Evolutionary conservation across 768 basidiomycete genomes (phyloP).

Genomic region (Tricholoma terreum): DNA sequence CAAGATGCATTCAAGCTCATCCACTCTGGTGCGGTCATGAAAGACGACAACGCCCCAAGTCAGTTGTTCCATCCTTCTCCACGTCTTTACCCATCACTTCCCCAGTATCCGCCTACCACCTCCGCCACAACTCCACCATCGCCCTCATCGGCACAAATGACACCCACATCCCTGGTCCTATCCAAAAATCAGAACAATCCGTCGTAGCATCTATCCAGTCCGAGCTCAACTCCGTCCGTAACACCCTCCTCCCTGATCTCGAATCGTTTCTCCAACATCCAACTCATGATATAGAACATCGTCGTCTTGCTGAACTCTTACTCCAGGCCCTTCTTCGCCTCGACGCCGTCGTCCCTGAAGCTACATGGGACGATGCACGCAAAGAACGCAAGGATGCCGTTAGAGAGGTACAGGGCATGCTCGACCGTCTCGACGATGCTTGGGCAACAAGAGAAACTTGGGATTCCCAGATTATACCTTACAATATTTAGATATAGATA

Average conservation of each 20-base stretch:
- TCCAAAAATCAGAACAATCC: conserved; percentile 44
- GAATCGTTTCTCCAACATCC: conserved; percentile 47
- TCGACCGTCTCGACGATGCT: conserved; percentile 75
- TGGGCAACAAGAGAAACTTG: conserved; percentile 41
- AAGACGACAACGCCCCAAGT: conserved; percentile 72
- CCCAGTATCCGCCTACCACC: conserved; percentile 70
- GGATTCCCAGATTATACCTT: background rate
- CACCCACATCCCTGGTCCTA: conserved; percentile 20
- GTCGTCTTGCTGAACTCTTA: conserved; percentile 76
- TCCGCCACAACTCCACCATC: conserved; percentile 67
- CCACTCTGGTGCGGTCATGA: conserved; percentile 87
- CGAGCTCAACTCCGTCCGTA: conserved; percentile 51
- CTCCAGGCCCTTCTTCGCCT: conserved; percentile 85
- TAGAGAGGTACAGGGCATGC: conserved; percentile 74
- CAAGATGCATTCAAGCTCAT: conserved; percentile 78
- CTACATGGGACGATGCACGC: conserved; percentile 76
- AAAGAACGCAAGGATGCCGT: conserved; percentile 84
- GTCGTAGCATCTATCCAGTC: conserved; percentile 52
- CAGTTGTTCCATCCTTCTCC: conserved; percentile 20
- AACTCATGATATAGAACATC: conserved; percentile 35
- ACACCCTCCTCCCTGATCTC: conserved; percentile 53
- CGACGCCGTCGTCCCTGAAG: conserved; percentile 75
- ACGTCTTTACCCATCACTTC: conserved; percentile 7
- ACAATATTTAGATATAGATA: too few relatives aligned
- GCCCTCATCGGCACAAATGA: conserved; percentile 57